Conservation (phyloP, 2,329 filamentous ascomycete species). For the Cladosporium oxysporum region DNA sequence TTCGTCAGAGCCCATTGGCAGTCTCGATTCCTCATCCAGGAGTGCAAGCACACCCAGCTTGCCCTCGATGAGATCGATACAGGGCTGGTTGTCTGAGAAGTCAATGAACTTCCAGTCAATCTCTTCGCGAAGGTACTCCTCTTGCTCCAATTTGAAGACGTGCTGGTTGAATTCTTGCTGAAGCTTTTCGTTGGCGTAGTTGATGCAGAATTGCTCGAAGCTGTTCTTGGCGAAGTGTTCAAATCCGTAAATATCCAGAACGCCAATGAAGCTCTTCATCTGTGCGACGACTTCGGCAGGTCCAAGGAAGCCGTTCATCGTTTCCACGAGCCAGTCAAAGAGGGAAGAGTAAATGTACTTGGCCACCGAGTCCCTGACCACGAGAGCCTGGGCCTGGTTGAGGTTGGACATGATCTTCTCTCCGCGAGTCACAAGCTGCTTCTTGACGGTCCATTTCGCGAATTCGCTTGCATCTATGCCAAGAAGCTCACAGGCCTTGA, state of each 20-base stretch:
- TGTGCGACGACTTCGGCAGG: constrained; percentile 82
- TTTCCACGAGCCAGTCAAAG: constrained; percentile 99
- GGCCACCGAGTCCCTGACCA: constrained; percentile 94
- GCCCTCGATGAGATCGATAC: constrained; percentile 96
- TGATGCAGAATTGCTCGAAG: constrained; percentile 99
- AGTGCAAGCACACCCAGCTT: constrained; percentile 91
- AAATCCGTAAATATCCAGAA: constrained; percentile 98
- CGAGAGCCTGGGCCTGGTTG: constrained; percentile 86
- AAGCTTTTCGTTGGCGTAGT: constrained; percentile 98
- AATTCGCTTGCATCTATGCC: constrained; percentile 86
- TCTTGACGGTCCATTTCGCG: constrained; percentile 98
- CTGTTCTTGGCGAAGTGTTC: constrained; percentile 99
- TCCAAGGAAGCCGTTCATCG: constrained; percentile 87
- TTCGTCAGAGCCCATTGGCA: constrained; percentile 97
- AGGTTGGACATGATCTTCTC: constrained; percentile 98
- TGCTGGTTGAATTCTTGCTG: constrained; percentile 99
- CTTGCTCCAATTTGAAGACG: constrained; percentile 98
- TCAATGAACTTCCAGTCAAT: constrained; percentile 99
- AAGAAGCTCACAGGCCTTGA: constrained; percentile 78
- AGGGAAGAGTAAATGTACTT: constrained; percentile 98
- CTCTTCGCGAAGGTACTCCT: constrained; percentile 92
- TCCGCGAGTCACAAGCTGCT: constrained; percentile 91
- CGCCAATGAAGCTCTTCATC: constrained; percentile 90
- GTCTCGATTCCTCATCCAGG: constrained; percentile 90
- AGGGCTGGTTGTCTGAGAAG: constrained; percentile 98